Evolutionary conservation across 2,329 filamentous ascomycete species (phyloP), one percentile per base, ranked within the genome.

Genomic region (Claviceps africana): DNA sequence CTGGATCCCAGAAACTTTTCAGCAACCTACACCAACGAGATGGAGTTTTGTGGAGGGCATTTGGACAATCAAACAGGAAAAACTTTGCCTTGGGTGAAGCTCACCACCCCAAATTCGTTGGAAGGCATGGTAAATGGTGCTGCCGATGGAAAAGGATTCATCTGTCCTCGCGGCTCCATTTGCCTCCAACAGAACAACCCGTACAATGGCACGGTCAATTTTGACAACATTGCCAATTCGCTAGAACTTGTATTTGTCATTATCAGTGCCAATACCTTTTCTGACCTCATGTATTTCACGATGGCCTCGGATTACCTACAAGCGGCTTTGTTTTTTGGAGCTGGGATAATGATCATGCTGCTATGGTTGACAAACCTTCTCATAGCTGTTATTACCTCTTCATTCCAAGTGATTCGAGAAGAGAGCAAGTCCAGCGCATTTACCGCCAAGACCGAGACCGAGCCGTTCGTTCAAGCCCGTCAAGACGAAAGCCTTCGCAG

Each of bases 231-330:
- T 42, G 70, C 88, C 31, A 83, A 97, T 57, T 96, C 90, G 0
- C 71, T 97, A 50, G 89, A 98, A 69, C 74, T 97, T 53, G 90
- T 98, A 2, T 98, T 98, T 63, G 88, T 98, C 50, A 85, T 98
- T 63, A 98, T 98, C 88, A 95, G 88, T 61, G 91, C 89, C 48
- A 98, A 98, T 65, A 98, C 93, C 0, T 98, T 94, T 67, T 86
- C 88, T 1, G 88, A 97, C 66, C 72, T 97, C 51, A 88, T 98
- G 74, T 98, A 98, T 67, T 86, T 88, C 60, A 89, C 91, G 4
- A 89, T 86, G 51, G 82, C 95, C 62, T 94, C 88, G 28, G 93
- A 98, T 65, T 97, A 95, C 61, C 77, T 95, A 7, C 79, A 87
- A 17, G 82, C 89, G 4, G 88, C 90, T 1, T 72, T 97, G 2